These are phyloP conservation scores for Sclerotinia nivalis DNA, from an alignment of 2,329 filamentous ascomycete species.

Conservation along the genomic window DNA sequence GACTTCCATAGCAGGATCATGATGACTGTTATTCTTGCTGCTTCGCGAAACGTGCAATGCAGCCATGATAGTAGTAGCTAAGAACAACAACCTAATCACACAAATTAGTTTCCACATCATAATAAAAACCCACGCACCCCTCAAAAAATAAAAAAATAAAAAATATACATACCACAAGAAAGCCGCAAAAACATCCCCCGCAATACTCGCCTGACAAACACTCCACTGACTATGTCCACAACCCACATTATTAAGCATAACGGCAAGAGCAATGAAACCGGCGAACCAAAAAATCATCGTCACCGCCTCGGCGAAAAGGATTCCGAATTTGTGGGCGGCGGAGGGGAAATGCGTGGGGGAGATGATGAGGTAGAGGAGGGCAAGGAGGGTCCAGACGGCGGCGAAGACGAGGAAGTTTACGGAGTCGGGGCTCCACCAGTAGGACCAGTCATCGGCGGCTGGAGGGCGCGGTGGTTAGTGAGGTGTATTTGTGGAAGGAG, in stretches of 20 bases:
- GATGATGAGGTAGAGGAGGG: slow-evolving; percentile 69
- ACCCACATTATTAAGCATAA: slow-evolving; percentile 56
- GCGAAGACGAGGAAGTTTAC: slow-evolving; percentile 81
- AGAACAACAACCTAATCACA: slow-evolving; percentile 50
- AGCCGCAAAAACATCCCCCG: slow-evolving; percentile 49
- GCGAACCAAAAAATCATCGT: slow-evolving; percentile 91
- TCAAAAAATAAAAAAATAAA: background rate
- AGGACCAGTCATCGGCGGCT: slow-evolving; percentile 57
- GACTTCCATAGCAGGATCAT: slow-evolving; percentile 33
- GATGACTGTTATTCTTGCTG: slow-evolving; percentile 30
- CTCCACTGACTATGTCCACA: slow-evolving; percentile 49
- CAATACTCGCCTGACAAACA: slow-evolving; percentile 37
- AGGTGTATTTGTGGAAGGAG: slow-evolving; percentile 5
- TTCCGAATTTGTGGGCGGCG: slow-evolving; percentile 62
- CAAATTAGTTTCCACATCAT: background rate
- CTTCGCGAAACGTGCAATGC: slow-evolving; percentile 49
- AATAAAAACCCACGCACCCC: too few relatives aligned
- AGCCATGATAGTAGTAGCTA: slow-evolving; percentile 51
- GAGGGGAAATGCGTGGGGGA: slow-evolving; percentile 62
- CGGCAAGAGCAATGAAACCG: slow-evolving; percentile 76
- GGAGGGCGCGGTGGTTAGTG: background rate
- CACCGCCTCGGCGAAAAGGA: slow-evolving; percentile 67
- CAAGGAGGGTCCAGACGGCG: slow-evolving; percentile 72
- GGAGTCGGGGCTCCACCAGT: slow-evolving; percentile 51
- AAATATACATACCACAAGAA: slow-evolving; percentile 48